Conservation (phyloP, 371 early-diverging fungal genomes). For the Entomophthora muscae region DNA sequence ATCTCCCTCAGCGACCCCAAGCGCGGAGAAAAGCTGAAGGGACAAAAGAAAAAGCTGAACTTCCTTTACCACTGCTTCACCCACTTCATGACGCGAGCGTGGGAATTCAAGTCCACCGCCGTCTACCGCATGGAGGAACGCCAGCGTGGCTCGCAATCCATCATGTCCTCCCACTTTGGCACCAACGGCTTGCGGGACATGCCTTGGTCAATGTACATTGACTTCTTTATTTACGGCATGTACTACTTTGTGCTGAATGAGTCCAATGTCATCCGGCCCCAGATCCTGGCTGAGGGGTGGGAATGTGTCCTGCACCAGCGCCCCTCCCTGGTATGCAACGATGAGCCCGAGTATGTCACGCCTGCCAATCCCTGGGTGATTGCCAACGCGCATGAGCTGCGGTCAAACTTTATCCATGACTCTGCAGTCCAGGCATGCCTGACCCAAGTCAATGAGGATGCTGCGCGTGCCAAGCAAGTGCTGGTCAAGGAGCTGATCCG, state of each 20-base stretch:
- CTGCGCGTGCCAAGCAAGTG: not conserved
- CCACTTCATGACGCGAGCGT: constrained; percentile 7
- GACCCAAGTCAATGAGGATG: not conserved
- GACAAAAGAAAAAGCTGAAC: not conserved
- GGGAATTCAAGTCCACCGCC: constrained; percentile 8
- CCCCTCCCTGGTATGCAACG: not conserved
- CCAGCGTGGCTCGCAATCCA: constrained; percentile 9
- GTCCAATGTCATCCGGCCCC: constrained; percentile 19
- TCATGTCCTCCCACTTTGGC: not conserved
- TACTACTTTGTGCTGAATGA: constrained; percentile 21
- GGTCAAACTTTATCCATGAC: not conserved
- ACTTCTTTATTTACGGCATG: constrained; percentile 25
- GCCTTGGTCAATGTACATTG: constrained; percentile 24
- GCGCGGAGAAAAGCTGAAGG: not conserved
- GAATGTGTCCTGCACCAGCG: constrained; percentile 17
- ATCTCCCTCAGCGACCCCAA: not conserved
- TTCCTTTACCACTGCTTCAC: constrained; percentile 9
- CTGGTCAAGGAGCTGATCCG: not conserved
- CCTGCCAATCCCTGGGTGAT: not conserved
- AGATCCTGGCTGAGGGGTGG: constrained; percentile 21
- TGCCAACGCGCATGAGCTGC: not conserved
- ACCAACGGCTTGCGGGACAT: constrained; percentile 14
- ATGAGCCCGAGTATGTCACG: not conserved
- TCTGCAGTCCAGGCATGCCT: not conserved
- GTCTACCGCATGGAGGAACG: constrained; percentile 17